phyloP scores from a whole-genome alignment of 106 monocot genomes.

The Gastrodia elata region DNA sequence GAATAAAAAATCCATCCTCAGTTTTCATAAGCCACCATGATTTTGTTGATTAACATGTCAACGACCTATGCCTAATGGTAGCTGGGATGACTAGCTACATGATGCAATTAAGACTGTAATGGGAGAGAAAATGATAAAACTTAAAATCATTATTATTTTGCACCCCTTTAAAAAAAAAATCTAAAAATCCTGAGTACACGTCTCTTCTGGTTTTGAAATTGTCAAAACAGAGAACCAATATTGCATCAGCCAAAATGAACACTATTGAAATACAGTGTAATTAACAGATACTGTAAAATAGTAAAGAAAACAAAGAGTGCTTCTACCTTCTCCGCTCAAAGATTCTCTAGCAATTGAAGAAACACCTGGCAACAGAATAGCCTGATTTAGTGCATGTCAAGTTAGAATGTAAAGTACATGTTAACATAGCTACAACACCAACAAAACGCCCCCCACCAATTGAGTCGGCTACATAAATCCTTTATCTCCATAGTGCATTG shows the following conservation, averaged over 20 bases:
- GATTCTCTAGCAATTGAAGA: conserved; percentile 22
- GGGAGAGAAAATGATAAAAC: not conserved
- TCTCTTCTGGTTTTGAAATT: not conserved
- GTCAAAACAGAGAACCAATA: not conserved
- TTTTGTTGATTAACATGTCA: not conserved
- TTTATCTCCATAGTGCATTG: too few species aligned
- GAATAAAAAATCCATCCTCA: not conserved
- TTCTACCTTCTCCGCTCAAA: conserved; percentile 43
- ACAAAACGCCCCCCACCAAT: too few species aligned
- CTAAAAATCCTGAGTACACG: not conserved
- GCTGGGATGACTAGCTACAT: too few species aligned
- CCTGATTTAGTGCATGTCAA: not conserved
- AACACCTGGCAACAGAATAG: conserved; percentile 32
- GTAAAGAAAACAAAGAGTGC: not conserved
- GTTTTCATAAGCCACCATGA: not conserved
- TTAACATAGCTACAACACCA: too few species aligned
- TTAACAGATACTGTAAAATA: not conserved
- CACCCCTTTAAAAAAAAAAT: not conserved
- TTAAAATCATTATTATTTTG: not conserved
- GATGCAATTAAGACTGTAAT: not conserved
- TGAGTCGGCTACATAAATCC: too few species aligned
- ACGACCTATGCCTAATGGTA: not conserved
- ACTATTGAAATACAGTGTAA: not conserved
- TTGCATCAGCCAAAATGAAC: not conserved
- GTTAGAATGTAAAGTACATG: too few species aligned